These are phyloP conservation scores for Raphanus hybrid DNA, from an alignment of 441 rosid species.

Conservation along the genomic window DNA sequence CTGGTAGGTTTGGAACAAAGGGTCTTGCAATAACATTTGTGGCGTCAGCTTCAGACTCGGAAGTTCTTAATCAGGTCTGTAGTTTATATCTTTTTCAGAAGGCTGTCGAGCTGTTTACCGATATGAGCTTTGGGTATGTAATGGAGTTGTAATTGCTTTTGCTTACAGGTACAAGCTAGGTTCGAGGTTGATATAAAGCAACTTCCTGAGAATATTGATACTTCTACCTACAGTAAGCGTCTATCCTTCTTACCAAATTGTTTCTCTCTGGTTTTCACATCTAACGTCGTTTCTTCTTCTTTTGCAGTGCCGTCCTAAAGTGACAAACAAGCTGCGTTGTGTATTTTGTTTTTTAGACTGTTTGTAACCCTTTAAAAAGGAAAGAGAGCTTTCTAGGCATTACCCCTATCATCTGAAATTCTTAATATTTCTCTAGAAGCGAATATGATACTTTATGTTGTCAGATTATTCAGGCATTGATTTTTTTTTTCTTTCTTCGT, in stretches of 20 bases:
- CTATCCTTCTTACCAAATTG: background rate
- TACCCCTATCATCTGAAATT: background rate
- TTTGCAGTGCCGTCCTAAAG: background rate
- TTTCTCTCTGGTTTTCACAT: background rate
- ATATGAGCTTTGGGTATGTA: background rate
- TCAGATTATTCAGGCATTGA: background rate
- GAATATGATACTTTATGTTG: background rate
- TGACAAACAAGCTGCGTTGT: background rate
- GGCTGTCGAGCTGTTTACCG: background rate
- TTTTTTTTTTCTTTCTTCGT: background rate
- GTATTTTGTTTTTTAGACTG: background rate
- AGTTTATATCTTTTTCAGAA: background rate
- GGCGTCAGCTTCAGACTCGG: conserved; percentile 88
- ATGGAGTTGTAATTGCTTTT: conserved; percentile 9
- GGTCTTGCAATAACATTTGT: conserved; percentile 98
- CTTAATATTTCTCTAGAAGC: background rate
- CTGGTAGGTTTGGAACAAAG: conserved; percentile 98
- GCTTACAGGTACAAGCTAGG: conserved; percentile 84
- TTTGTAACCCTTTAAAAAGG: background rate
- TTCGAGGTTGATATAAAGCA: conserved; percentile 98
- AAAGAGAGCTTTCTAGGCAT: background rate
- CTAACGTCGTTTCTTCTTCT: background rate
- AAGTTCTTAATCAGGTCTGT: conserved; percentile 85
- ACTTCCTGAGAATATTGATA: conserved; percentile 98
- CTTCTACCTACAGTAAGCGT: conserved; percentile 91